Percentiles rank a stretch among this genome's conserved stretches.
Conservation (phyloP, 306 rosid genomes). For the Malus fusca region DNA sequence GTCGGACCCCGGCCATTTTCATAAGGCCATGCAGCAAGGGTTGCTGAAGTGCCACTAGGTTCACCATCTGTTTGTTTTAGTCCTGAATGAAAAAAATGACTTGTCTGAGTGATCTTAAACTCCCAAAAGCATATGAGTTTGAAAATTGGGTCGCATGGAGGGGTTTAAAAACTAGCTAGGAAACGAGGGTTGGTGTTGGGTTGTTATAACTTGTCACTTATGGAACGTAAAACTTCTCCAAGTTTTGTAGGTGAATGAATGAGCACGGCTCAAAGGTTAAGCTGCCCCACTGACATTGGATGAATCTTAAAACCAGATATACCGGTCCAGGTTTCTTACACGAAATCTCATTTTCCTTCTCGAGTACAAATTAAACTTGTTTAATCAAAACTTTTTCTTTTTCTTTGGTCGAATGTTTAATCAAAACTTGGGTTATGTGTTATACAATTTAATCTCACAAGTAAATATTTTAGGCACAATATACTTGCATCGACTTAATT, state of each 20-base stretch:
- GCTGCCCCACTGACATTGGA: too few species aligned
- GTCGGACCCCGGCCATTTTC: conserved; percentile 81
- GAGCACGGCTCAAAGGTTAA: neutral
- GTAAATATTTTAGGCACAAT: neutral
- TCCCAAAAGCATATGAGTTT: neutral
- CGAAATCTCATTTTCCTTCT: neutral
- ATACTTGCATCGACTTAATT: too few species aligned
- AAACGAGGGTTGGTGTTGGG: conserved; percentile 37
- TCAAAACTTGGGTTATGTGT: too few species aligned
- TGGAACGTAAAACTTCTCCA: neutral
- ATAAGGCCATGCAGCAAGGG: conserved; percentile 59
- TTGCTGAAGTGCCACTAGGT: conserved; percentile 59
- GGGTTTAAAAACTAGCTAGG: neutral
- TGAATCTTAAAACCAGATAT: neutral
- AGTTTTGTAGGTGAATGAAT: neutral
- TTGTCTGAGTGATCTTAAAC: neutral
- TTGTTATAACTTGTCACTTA: conserved; percentile 16
- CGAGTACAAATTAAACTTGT: neutral
- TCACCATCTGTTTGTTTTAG: conserved; percentile 44
- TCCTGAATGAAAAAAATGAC: neutral
- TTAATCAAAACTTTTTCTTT: neutral
- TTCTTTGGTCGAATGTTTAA: too few species aligned
- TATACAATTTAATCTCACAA: too few species aligned
- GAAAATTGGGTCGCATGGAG: neutral
- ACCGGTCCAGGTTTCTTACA: neutral